Conservation (phyloP, 192 early-diverging fungal genomes). For the Coemansia sp. region DNA sequence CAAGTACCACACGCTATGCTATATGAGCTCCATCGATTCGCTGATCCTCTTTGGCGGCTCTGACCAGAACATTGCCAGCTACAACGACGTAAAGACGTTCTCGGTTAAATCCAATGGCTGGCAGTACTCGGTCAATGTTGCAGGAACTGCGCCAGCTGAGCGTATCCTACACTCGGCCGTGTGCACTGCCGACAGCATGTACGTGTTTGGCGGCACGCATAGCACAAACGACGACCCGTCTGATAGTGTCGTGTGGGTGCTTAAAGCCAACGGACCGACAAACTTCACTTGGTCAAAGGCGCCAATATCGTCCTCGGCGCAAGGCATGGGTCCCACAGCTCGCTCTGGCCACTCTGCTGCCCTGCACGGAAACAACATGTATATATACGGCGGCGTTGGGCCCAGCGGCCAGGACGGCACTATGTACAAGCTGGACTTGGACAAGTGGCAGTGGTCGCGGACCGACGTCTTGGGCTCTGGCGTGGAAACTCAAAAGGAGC, state of each 20-base stretch:
- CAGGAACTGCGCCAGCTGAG: constrained; percentile 53
- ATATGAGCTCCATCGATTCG: constrained; percentile 56
- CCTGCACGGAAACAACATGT: constrained; percentile 59
- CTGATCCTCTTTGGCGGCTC: constrained; percentile 68
- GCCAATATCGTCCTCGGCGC: constrained; percentile 27
- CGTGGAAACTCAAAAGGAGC: constrained; percentile 10
- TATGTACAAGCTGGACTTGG: constrained; percentile 66
- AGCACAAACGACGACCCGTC: constrained; percentile 36
- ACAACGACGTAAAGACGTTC: constrained; percentile 57
- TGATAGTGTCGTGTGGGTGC: constrained; percentile 56
- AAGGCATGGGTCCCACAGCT: constrained; percentile 52
- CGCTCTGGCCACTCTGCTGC: constrained; percentile 68
- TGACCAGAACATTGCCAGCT: constrained; percentile 51
- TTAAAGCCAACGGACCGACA: constrained; percentile 19
- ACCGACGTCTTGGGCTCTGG: constrained; percentile 38
- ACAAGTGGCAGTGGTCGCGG: constrained; percentile 61
- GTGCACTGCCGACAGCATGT: constrained; percentile 65
- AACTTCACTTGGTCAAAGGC: constrained; percentile 50
- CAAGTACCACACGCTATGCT: constrained; percentile 59
- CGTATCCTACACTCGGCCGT: constrained; percentile 66
- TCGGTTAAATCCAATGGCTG: constrained; percentile 54
- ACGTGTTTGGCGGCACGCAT: constrained; percentile 63
- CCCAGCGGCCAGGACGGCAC: constrained; percentile 56
- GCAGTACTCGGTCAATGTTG: constrained; percentile 50
- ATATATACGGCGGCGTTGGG: constrained; percentile 70